phyloP scores from a whole-genome alignment of 139 green algal genomes.

The Eudorina sp. region DNA sequence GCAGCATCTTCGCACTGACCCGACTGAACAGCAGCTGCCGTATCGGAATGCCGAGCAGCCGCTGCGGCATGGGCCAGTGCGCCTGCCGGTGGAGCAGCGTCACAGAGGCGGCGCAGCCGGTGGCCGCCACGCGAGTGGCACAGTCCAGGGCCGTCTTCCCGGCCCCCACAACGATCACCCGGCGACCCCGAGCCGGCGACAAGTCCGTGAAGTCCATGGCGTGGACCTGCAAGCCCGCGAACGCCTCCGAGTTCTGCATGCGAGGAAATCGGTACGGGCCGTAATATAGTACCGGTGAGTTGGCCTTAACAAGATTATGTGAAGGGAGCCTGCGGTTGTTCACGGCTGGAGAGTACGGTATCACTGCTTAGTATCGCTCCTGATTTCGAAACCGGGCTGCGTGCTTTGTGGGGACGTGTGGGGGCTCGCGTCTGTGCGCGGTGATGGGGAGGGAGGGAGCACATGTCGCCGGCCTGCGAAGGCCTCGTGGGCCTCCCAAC shows the following conservation, averaged over 20 bases:
- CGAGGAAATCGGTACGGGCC: too few species aligned
- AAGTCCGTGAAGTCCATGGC: slow-evolving; percentile 30
- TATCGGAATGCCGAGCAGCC: slow-evolving; percentile 1
- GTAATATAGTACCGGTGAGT: too few species aligned
- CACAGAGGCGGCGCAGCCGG: background rate
- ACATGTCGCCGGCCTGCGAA: too few species aligned
- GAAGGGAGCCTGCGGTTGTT: too few species aligned
- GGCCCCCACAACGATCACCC: slow-evolving; percentile 46
- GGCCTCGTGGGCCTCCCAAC: too few species aligned
- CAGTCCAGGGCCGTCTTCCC: slow-evolving; percentile 53
- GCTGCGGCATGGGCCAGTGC: slow-evolving; percentile 49
- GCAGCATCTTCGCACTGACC: background rate
- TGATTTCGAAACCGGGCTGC: too few species aligned
- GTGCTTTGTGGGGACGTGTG: too few species aligned
- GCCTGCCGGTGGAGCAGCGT: slow-evolving; percentile 45
- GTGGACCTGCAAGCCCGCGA: slow-evolving; percentile 16
- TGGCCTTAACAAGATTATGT: too few species aligned
- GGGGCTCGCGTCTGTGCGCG: too few species aligned
- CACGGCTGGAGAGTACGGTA: too few species aligned
- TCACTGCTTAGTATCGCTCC: too few species aligned
- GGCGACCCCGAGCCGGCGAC: background rate
- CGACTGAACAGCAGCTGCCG: slow-evolving; percentile 34
- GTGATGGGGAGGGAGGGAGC: too few species aligned
- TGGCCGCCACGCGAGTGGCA: slow-evolving; percentile 3
- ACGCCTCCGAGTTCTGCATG: background rate